Evolutionary conservation across 345 rosid species (phyloP), one percentile per base, ranked within the genome.

Genomic region (Aurinia saxatilis): DNA sequence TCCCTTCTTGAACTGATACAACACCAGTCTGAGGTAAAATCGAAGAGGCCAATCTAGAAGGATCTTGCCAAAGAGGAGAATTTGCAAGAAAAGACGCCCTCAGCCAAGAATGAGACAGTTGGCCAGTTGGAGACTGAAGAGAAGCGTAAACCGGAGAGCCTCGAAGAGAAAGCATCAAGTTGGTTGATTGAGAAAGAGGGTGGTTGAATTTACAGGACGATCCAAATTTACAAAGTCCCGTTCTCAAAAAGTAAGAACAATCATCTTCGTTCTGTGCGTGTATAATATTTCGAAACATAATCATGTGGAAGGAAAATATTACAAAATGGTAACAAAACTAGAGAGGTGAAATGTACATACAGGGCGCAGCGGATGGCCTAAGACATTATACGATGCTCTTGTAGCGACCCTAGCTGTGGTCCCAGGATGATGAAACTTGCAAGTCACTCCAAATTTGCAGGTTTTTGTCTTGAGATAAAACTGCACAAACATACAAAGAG

Each of bases 351-450:
- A 33, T 37, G 15, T 3, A 44, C 89, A 42, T 72, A 90, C 97
- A 62, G 82, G 83, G 42, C 92, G 88, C 60, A 84, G 75, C 27
- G 97, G 95, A 70, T 81, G 87, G 74, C 97, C 90, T 73, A 84
- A 48, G 57, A 78, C 58, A 79, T 87, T 87, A 62, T 84, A 71
- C 41, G 95, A 78, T 56, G 83, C 90, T 47, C 82, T 81, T 75
- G 84, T 95, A 48, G 82, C 81, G 71, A 80, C 75, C 50, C 90
- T 95, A 69, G 90, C 97, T 74, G 80, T 87, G 56, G 87, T 91
- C 72, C 80, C 80, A 42, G 97, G 97, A 73, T 90, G 97, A 77
- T 90, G 85, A 73, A 90, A 90, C 78, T 87, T 90, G 85, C 97
- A 90, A 52, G 95, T 90, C 66, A 87, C 90, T 62, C 95, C 92